These are phyloP conservation scores for Sherardia arvensis DNA, from an alignment of 257 asterid genomes.

Conservation along the genomic window DNA sequence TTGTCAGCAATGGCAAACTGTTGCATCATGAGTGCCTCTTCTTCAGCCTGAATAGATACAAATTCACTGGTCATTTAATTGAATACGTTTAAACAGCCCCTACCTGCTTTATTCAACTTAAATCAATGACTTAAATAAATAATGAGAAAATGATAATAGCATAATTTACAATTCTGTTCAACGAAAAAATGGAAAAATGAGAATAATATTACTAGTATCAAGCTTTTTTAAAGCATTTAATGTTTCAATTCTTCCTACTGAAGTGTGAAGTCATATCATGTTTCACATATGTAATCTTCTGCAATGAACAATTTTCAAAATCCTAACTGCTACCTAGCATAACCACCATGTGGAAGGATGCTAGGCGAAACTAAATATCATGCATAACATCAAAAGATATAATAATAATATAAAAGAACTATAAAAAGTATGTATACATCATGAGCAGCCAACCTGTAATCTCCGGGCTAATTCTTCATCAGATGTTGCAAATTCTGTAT, in stretches of 20 bases:
- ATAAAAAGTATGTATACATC: not conserved
- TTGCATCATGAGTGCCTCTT: conserved; percentile 88
- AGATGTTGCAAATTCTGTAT: conserved; percentile 32
- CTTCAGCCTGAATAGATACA: conserved; percentile 65
- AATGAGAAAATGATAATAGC: not conserved
- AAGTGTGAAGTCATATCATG: not conserved
- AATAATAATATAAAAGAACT: too few species aligned
- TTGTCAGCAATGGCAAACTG: conserved; percentile 47
- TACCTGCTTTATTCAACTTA: not conserved
- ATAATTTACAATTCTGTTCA: not conserved
- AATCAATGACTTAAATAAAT: not conserved
- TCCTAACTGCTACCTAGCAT: not conserved
- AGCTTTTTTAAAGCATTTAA: not conserved
- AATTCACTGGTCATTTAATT: not conserved
- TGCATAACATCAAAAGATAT: not conserved
- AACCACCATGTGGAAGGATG: not conserved
- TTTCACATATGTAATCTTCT: not conserved
- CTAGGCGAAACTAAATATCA: not conserved
- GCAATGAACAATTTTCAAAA: not conserved
- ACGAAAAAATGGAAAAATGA: not conserved
- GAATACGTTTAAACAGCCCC: not conserved
- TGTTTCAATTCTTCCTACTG: not conserved
- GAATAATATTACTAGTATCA: not conserved
- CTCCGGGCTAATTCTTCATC: conserved; percentile 82
- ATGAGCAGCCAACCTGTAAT: conserved; percentile 71